Evolutionary conservation across 2,329 filamentous ascomycete species (phyloP), one percentile per base, ranked within the genome.

Genomic region (Aspergillus uvarum): DNA sequence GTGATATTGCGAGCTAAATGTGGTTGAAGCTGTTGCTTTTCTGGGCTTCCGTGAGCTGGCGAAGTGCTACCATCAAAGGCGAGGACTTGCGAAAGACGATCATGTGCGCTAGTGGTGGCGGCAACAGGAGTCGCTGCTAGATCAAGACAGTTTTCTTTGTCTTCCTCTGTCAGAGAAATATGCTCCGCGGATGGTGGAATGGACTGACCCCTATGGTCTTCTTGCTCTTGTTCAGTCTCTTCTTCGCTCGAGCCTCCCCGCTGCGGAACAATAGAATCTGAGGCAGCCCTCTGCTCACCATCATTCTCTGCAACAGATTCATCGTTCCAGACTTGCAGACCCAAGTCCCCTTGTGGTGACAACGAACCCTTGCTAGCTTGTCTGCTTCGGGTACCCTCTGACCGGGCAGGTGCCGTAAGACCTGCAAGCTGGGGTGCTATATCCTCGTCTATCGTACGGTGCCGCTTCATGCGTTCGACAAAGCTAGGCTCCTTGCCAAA

Each of bases 201-300:
- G 47, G 70, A 67, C 26, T 68, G 63, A 16, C 60, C 64, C 10
- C 56, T n/a, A 42, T 77, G 72, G 47, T 80, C 79, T 60, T 81
- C 79, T 58, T 78, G 76, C 59, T 81, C 79, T 58, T 79, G 76
- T 58, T 81, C 80, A 0, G 80, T 81, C 64, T 81, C 79, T 58
- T 77, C 78, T 65, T 81, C 75, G 24, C 75, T 77, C 22, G 60
- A 61, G 14, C 60, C 68, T 21, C 68, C 72, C 22, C 61, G 68
- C 4, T 65, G 64, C n/a, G 66, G 58, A 3, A 62, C 65, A 11
- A 51, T 51, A 14, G 38, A 7, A 7, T 16, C 38, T 44, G 38
- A 16, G 5, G 63, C 59, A n/a, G 62, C 60, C n/a, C 63, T 65
- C 38, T 67, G 65, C 21, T 68, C 64, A 55, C 65, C 61, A 35